These are phyloP conservation scores for Globisporangium nagaii DNA, from an alignment of 352 stramenopile genomes.

Conservation along the genomic window DNA sequence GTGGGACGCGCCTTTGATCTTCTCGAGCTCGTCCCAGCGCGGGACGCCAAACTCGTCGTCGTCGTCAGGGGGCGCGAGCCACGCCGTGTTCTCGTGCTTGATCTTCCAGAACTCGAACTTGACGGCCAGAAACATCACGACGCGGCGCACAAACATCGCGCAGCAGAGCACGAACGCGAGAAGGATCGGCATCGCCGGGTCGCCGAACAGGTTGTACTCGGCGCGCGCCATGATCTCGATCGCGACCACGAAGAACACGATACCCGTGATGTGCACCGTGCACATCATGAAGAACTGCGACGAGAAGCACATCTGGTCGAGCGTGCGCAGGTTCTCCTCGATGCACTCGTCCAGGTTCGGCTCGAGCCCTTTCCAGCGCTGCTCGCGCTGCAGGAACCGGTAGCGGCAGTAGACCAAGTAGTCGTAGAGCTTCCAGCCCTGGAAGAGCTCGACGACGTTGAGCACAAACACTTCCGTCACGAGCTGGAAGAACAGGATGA, in stretches of 20 bases:
- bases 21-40: constrained; percentile 89
- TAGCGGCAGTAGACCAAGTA: constrained; percentile 96
- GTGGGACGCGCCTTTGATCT: constrained; percentile 91
- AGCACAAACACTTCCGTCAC: constrained; percentile 94
- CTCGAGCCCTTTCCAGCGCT: constrained; percentile 96
- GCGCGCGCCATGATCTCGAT: constrained; percentile 95
- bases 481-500: constrained; percentile 95
- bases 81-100: constrained; percentile 94
- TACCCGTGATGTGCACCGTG: constrained; percentile 90
- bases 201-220: constrained; percentile 95
- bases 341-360: constrained; percentile 96
- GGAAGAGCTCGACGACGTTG: constrained; percentile 94
- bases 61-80: constrained; percentile 87
- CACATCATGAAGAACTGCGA: constrained; percentile 98
- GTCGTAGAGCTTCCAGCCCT: constrained; percentile 98
- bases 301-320: constrained; percentile 97
- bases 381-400: constrained; percentile 93
- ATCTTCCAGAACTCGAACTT: constrained; percentile 93
- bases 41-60: constrained; percentile 91
- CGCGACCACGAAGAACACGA: constrained; percentile 93
- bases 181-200: constrained; percentile 88
- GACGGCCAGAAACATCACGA: constrained; percentile 82
- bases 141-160: constrained; percentile 52
- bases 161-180: constrained; percentile 59
- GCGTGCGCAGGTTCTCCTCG: constrained; percentile 91